Evolutionary conservation across 495 filamentous ascomycete genomes (phyloP), one percentile per base, ranked within the genome.

Genomic region (Recurvomyces mirabilis): DNA sequence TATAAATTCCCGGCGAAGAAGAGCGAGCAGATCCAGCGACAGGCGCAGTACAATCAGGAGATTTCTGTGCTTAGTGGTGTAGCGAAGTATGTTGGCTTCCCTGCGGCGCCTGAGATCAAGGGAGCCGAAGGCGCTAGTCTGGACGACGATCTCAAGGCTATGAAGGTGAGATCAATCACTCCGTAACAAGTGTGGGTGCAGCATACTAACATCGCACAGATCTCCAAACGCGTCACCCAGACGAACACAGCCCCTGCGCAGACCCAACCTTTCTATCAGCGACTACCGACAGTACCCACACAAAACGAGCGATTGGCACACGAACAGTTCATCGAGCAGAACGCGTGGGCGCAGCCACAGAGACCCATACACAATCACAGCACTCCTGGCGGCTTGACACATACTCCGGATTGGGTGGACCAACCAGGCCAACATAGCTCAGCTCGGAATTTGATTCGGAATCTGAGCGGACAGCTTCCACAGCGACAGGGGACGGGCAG

Each of bases 41-140:
- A 91, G 54, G 72, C 82, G 30, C 80, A 84, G 33, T 94, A 94
- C 61, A 95, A 94, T 60, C 80, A 79, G 53, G 91, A 98, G 59
- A 87, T 98, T 4, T 88, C 85, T 5, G 72, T 94, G 12, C 72
- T 98, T 43, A 79, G 87, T 6, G 89, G 91, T 15, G 73, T 96
- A 43, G 86, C 87, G 5, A 94, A 94, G 60, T 84, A 94, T 62
- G 75, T 93, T 39, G 91, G 91, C 18, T 96, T 95, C 63, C 91
- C 91, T 21, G 89, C 89, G 24, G 89, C 89, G n/a, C 91, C 91
- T 15, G 70, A 79, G 10, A 76, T 98, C 49, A 64, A 71, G 20
- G 73, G 79, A 19, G 82, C 79, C 15, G 76, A 83, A 12, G 68
- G 74, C 9, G 68, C 76, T 14, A 86, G 93, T 47, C 63, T 87